Conservation (phyloP, 2,329 filamentous ascomycete species). For the Sporothrix mexicana region DNA sequence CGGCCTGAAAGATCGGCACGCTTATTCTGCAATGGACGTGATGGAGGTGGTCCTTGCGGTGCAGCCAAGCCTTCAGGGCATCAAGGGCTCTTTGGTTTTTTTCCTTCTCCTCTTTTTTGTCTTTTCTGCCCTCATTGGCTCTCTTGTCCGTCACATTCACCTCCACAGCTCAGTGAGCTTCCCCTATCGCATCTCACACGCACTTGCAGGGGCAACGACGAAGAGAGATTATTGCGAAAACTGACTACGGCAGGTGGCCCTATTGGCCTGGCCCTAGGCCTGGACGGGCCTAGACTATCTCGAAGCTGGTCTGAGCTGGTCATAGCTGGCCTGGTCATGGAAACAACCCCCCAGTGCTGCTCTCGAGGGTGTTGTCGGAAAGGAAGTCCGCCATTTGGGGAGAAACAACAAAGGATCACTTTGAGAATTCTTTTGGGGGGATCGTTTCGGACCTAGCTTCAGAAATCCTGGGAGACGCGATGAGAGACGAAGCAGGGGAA, state of each 20-base stretch:
- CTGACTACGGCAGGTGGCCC: constrained; percentile 5
- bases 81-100: background rate
- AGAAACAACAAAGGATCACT: background rate
- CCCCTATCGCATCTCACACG: background rate
- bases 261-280: constrained; percentile 7
- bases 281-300: constrained; percentile 5
- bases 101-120: background rate
- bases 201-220: background rate
- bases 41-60: constrained; percentile 15
- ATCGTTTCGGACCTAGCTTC: background rate
- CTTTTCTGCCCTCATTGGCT: background rate
- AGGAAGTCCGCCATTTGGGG: constrained; percentile 9
- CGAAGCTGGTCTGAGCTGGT: too few species aligned
- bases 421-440: background rate
- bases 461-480: background rate
- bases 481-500: background rate
- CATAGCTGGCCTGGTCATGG: background rate
- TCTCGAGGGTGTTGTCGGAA: background rate
- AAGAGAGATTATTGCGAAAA: background rate
- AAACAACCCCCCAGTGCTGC: background rate
- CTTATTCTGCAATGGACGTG: constrained; percentile 26
- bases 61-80: background rate
- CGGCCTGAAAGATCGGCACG: constrained; percentile 25
- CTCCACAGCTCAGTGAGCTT: background rate
- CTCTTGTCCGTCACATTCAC: background rate